Percentiles rank a stretch among this genome's conserved stretches.
Evolutionary conservation across 2,329 filamentous ascomycete genomes (phyloP).

Genomic region (Aspergillus vadensis): DNA sequence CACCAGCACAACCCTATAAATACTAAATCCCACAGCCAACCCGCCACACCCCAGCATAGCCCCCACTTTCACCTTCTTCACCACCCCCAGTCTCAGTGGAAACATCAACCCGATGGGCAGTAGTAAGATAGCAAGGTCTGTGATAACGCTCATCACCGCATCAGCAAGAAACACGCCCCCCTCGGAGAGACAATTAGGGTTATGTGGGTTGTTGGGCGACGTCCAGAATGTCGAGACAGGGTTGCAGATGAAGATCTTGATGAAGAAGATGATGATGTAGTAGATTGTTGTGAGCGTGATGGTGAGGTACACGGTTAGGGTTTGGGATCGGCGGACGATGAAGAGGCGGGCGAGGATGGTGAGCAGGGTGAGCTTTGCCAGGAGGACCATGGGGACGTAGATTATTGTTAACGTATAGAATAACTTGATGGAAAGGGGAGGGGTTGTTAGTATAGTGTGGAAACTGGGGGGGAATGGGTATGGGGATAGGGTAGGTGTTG

Average conservation of each 20-base stretch:
- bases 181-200: slow-evolving; percentile 13
- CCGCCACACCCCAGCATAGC: slow-evolving; percentile 17
- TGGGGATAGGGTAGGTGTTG: too few relatives aligned
- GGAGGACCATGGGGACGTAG: slow-evolving; percentile 19
- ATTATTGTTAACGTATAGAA: slow-evolving; percentile 19
- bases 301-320: slow-evolving; percentile 15
- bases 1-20: slow-evolving; percentile 19
- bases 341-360: slow-evolving; percentile 19
- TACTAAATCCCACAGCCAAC: slow-evolving; percentile 21
- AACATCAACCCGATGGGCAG: slow-evolving; percentile 20
- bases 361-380: slow-evolving; percentile 19
- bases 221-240: slow-evolving; percentile 21
- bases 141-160: slow-evolving; percentile 20
- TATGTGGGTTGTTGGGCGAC: background rate
- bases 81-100: slow-evolving; percentile 14
- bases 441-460: too few relatives aligned
- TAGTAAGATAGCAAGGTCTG: slow-evolving; percentile 20
- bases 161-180: slow-evolving; percentile 19
- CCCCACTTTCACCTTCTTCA: slow-evolving; percentile 18
- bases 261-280: slow-evolving; percentile 20
- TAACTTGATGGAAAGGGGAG: background rate
- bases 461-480: too few relatives aligned
- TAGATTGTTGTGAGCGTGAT: slow-evolving; percentile 15
- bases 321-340: slow-evolving; percentile 10
- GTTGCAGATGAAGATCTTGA: slow-evolving; percentile 22